Conservation (phyloP, 768 basidiomycete species). For the Mycena alexandri region DNA sequence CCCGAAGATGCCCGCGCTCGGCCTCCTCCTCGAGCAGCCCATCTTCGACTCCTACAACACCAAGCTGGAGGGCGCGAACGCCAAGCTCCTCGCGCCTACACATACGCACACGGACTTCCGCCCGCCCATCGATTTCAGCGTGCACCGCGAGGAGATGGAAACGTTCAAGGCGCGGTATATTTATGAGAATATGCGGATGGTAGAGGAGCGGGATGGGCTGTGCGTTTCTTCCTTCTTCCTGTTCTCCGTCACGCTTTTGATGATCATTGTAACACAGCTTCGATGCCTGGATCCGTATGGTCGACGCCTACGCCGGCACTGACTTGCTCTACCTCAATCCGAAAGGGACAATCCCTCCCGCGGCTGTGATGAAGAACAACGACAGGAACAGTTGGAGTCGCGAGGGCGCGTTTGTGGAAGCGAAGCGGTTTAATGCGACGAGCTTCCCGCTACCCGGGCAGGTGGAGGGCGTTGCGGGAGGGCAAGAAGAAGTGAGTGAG, state of each 20-base stretch:
- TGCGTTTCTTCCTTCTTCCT: conserved; percentile 55
- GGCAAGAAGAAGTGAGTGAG: conserved; percentile 4
- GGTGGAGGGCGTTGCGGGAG: conserved; percentile 43
- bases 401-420: conserved; percentile 75
- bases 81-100: conserved; percentile 61
- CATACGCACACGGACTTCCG: conserved; percentile 70
- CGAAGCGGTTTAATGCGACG: conserved; percentile 75
- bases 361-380: conserved; percentile 67
- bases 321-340: conserved; percentile 86
- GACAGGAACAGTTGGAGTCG: conserved; percentile 42
- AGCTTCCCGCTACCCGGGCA: conserved; percentile 57
- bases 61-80: conserved; percentile 62
- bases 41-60: conserved; percentile 85
- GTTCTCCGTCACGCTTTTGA: conserved; percentile 4
- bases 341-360: conserved; percentile 80
- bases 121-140: conserved; percentile 78
- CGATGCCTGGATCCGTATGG: conserved; percentile 84
- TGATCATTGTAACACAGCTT: conserved; percentile 59
- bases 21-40: conserved; percentile 90
- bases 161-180: conserved; percentile 89
- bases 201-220: conserved; percentile 85
- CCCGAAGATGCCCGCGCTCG: conserved; percentile 96
- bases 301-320: conserved; percentile 81
- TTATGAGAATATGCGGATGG: conserved; percentile 86
- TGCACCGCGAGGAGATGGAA: conserved; percentile 75